These are phyloP conservation scores for Dictyostelium capitatum DNA, from an alignment of 78 protist genomes.

Conservation along the genomic window DNA sequence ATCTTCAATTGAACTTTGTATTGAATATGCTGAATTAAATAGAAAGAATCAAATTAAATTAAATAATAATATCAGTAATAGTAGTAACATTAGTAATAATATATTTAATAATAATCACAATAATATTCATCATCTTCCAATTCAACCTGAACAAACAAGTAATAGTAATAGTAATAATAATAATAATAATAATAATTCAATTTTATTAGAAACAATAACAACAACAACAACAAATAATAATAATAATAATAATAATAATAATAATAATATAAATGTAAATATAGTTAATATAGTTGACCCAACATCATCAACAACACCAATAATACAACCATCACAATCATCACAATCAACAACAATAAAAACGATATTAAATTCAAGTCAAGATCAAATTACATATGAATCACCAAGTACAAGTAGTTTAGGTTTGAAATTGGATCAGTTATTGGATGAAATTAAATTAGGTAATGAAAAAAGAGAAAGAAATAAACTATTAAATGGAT, in stretches of 20 bases:
- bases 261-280: background rate
- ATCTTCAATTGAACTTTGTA: slow-evolving; percentile 69
- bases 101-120: too few relatives aligned
- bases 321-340: background rate
- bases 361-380: background rate
- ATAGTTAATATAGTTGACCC: background rate
- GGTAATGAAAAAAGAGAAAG: slow-evolving; percentile 46
- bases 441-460: slow-evolving; percentile 35
- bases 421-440: slow-evolving; percentile 40
- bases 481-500: slow-evolving; percentile 19
- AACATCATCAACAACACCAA: background rate
- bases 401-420: slow-evolving; percentile 2
- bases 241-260: background rate
- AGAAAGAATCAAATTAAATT: slow-evolving; percentile 27
- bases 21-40: slow-evolving; percentile 72
- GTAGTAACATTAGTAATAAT: background rate
- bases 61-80: background rate
- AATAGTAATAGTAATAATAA: too few relatives aligned
- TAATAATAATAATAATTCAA: too few relatives aligned
- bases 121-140: background rate
- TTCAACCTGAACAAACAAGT: background rate
- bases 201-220: too few relatives aligned
- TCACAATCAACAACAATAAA: background rate
- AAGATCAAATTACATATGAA: background rate
- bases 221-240: background rate